Evolutionary conservation across 169 alveolate species (phyloP).

Genomic region (Eimeria acervulina): DNA sequence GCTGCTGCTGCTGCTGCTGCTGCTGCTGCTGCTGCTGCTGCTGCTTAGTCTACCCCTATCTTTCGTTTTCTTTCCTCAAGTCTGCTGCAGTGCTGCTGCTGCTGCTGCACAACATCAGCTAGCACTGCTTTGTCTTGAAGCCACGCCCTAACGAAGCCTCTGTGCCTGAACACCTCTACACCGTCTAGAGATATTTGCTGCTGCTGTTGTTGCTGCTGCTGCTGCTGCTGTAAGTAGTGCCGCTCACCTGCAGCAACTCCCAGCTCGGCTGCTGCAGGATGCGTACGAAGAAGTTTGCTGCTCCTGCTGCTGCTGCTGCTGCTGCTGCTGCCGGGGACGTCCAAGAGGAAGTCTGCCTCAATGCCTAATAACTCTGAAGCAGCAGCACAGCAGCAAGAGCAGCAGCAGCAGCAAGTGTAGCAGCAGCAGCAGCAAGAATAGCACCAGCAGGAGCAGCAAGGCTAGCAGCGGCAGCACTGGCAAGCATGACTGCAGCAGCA

Average conservation of each 20-base stretch:
- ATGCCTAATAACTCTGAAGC: conserved; percentile 27
- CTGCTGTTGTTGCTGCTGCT: conserved; percentile 65
- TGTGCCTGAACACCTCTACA: conserved; percentile 24
- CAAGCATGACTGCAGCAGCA: too few species aligned
- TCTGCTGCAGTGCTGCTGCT: conserved; percentile 62
- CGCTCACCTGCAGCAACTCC: too few species aligned
- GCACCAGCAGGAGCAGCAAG: too few species aligned
- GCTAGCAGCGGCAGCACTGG: too few species aligned
- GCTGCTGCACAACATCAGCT: conserved; percentile 42
- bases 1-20: too few species aligned
- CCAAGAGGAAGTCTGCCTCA: conserved; percentile 6
- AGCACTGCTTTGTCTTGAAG: conserved; percentile 21
- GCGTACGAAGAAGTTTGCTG: too few species aligned
- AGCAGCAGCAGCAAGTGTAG: too few species aligned
- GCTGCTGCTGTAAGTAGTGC: too few species aligned
- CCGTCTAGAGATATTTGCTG: conserved; percentile 27
- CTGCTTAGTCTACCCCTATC: conserved; percentile 29
- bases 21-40: too few species aligned
- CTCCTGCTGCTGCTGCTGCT: conserved; percentile 36
- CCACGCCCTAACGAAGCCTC: conserved; percentile 27
- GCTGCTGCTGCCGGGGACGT: neutral
- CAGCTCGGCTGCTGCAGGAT: too few species aligned
- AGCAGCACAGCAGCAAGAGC: too few species aligned
- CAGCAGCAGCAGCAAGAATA: too few species aligned
- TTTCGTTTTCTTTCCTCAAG: conserved; percentile 30